Percentiles rank a stretch among this genome's conserved stretches.
phyloP scores from a whole-genome alignment of 345 rosid species.

The Hibiscus trionum region DNA sequence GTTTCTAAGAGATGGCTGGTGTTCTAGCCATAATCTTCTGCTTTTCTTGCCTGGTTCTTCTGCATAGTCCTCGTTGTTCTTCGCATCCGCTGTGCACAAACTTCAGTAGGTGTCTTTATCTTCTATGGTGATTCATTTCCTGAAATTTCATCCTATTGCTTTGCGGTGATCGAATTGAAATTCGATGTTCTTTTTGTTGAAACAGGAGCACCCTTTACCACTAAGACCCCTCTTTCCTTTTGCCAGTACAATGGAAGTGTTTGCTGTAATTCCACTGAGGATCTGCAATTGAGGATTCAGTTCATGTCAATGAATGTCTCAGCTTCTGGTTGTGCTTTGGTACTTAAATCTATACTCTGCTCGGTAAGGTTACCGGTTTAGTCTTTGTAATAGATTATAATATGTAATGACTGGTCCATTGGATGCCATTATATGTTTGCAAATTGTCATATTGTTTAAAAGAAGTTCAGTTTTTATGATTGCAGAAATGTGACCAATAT shows the following conservation, averaged over 20 bases:
- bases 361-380: constrained; percentile 2
- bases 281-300: neutral
- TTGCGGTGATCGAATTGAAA: too few species aligned
- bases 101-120: neutral
- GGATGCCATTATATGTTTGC: too few species aligned
- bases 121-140: neutral
- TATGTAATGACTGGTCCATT: neutral
- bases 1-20: neutral
- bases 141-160: neutral
- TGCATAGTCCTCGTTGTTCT: neutral
- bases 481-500: constrained; percentile 11
- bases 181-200: neutral
- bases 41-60: constrained; percentile 1
- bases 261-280: constrained; percentile 5
- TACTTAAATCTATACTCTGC: constrained; percentile 7
- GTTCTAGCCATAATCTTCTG: neutral
- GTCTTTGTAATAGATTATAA: neutral
- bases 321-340: constrained; percentile 4
- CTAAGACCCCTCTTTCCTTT: constrained; percentile 5
- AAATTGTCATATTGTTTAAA: too few species aligned
- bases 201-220: constrained; percentile 9
- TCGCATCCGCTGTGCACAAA: neutral
- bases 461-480: neutral
- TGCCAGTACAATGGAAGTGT: constrained; percentile 11
- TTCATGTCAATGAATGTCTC: constrained; percentile 5